Evolutionary conservation across 305 asterid genomes (phyloP).

Genomic region (Fraxinus latifolia): DNA sequence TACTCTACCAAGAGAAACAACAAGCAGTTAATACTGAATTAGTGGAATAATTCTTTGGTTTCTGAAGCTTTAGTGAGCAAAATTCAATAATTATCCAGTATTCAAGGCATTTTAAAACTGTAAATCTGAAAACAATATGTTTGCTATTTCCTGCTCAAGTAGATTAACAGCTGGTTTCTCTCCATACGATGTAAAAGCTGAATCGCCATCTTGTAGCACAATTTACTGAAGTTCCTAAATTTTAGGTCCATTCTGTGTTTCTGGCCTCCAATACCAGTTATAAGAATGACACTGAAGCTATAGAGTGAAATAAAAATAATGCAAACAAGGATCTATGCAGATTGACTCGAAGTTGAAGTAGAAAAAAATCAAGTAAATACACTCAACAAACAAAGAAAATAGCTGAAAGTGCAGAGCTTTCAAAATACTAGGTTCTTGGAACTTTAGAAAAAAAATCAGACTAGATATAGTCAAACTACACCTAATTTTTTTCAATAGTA

Average conservation of each 20-base stretch:
- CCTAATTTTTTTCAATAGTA: background rate
- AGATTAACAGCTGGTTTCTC: background rate
- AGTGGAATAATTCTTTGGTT: background rate
- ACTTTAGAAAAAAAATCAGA: background rate
- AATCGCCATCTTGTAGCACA: background rate
- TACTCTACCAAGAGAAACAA: background rate
- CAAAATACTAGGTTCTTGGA: background rate
- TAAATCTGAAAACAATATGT: background rate
- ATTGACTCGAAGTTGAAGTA: background rate
- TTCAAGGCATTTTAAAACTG: background rate
- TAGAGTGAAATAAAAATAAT: background rate
- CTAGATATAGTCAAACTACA: background rate
- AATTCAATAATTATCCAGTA: background rate
- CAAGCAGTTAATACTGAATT: background rate
- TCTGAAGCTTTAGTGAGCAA: background rate
- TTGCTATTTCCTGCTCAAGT: background rate
- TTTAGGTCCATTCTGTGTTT: background rate
- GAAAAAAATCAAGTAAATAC: background rate
- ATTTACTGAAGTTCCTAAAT: background rate
- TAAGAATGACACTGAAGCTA: background rate
- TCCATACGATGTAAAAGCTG: background rate
- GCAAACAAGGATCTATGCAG: background rate
- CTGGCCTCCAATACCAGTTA: background rate
- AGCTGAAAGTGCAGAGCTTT: background rate
- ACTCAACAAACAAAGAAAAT: background rate